Evolutionary conservation across 192 early-diverging fungal species (phyloP), one percentile per base, ranked within the genome.

Genomic region (Backusella macrospora): DNA sequence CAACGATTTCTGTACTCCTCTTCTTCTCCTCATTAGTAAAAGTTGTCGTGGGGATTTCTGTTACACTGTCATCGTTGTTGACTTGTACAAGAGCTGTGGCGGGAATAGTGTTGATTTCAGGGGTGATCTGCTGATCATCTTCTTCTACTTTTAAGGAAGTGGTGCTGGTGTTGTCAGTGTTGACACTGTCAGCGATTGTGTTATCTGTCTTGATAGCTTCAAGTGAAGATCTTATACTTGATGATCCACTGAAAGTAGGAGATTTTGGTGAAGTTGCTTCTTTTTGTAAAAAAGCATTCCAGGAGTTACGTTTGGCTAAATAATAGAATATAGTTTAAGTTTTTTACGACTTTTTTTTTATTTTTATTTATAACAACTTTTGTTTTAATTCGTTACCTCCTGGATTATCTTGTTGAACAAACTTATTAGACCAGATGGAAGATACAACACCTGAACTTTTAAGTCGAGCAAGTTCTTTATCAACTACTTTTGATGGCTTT

Each of bases 381-480:
- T 34, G 29, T 34, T 34, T 34, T 59, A 9, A 5, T 23, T 68
- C 23, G 29, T 47, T 68, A 68, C 67, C 67, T 68, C 67, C 67
- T 68, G 67, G 42, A 47, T 68, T 68, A 47, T 68, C 67, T 34
- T 68, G 43, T 68, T 68, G 42, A 46, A 68, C 67, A 68, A 68
- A 68, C 26, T 68, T 68, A 47, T 68, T 68, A 15, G 67, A 68
- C 67, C 67, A 68, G 12, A 68, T 45, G 21, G 67, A 68, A 23
- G 67, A 68, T 47, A 68, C 67, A 47, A 45, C 67, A 29, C 67
- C 67, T 15, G 44, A 46, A 43, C 15, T 68, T 45, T 68, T 68
- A 29, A 68, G 44, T 46, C 67, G 43, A 16, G 67, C 67, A 9
- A 68, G 44, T 47, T 68, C 67, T 42, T 68, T 68, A 47, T 68